Conservation (phyloP, 2,329 filamentous ascomycete genomes). For the Hypoxylon sp. region DNA sequence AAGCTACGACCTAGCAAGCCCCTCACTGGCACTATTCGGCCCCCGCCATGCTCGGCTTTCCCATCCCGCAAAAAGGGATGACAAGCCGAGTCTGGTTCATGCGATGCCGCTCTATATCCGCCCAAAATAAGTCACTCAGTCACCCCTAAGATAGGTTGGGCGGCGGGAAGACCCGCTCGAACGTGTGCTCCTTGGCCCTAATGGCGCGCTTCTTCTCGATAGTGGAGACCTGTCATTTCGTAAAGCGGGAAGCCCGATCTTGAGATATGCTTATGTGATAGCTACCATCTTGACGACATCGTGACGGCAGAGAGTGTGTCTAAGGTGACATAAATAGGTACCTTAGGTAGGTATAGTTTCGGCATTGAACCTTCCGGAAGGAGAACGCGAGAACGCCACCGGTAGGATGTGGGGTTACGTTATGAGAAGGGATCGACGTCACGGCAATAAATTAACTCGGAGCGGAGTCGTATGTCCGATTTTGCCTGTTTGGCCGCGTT, state of each 20-base stretch:
- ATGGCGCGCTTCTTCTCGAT: constrained; percentile 17
- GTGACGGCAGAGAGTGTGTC: background rate
- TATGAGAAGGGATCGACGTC: constrained; percentile 9
- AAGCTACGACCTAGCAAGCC: constrained; percentile 23
- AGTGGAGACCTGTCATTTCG: constrained; percentile 17
- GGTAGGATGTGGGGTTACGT: constrained; percentile 5
- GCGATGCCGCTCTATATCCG: constrained; percentile 26
- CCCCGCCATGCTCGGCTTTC: constrained; percentile 41
- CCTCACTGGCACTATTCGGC: constrained; percentile 28
- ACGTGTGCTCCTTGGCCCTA: constrained; percentile 27
- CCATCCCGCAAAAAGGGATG: constrained; percentile 34
- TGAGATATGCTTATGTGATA: background rate
- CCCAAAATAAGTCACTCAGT: constrained; percentile 7
- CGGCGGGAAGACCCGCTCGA: constrained; percentile 31
- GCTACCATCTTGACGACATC: background rate
- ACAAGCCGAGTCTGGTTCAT: constrained; percentile 21
- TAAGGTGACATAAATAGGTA: background rate
- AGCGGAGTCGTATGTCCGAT: constrained; percentile 22
- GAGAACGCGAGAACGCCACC: constrained; percentile 2
- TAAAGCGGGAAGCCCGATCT: constrained; percentile 13
- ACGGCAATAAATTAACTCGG: constrained; percentile 7
- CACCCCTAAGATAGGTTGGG: constrained; percentile 12
- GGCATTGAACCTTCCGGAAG: background rate
- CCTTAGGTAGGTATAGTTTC: background rate
- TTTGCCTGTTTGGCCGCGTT: constrained; percentile 21